A percentile compares a stretch with the other conserved stretches of the same genome.
phyloP scores from a whole-genome alignment of 805 yeast species.

The Wickerhamiella nectarea region DNA sequence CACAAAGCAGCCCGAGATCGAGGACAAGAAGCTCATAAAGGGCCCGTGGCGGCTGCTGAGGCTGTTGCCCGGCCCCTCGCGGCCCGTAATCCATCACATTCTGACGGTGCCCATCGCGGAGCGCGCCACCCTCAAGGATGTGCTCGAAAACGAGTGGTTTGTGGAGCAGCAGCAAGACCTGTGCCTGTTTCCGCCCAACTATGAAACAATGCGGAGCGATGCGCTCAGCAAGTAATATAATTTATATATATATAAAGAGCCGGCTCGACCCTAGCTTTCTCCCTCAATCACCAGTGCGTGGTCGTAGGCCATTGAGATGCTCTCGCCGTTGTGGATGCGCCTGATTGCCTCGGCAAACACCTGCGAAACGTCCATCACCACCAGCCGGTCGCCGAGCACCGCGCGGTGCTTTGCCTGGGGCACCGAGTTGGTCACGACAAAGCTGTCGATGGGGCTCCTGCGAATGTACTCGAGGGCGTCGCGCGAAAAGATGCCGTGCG shows the following conservation, averaged over 20 bases:
- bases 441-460: slow-evolving; percentile 59
- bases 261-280: too few species aligned
- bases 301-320: slow-evolving; percentile 85
- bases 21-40: slow-evolving; percentile 25
- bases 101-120: slow-evolving; percentile 42
- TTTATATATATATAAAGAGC: not conserved
- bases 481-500: slow-evolving; percentile 89
- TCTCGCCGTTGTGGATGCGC: slow-evolving; percentile 93
- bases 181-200: slow-evolving; percentile 1
- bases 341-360: slow-evolving; percentile 91
- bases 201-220: slow-evolving; percentile 5
- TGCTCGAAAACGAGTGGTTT: slow-evolving; percentile 47
- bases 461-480: slow-evolving; percentile 68
- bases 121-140: slow-evolving; percentile 46
- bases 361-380: slow-evolving; percentile 74
- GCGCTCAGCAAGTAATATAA: not conserved
- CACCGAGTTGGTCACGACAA: slow-evolving; percentile 80
- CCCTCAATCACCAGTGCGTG: slow-evolving; percentile 31
- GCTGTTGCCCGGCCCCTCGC: slow-evolving; percentile 53
- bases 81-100: slow-evolving; percentile 52
- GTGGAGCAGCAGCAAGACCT: slow-evolving; percentile 11
- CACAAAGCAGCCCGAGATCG: slow-evolving; percentile 16
- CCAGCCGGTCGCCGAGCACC: slow-evolving; percentile 46
- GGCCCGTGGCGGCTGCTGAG: slow-evolving; percentile 68
- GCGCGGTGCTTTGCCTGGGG: slow-evolving; percentile 60